Conservation (phyloP, 768 basidiomycete species). For the Leccinum sublutescens region DNA sequence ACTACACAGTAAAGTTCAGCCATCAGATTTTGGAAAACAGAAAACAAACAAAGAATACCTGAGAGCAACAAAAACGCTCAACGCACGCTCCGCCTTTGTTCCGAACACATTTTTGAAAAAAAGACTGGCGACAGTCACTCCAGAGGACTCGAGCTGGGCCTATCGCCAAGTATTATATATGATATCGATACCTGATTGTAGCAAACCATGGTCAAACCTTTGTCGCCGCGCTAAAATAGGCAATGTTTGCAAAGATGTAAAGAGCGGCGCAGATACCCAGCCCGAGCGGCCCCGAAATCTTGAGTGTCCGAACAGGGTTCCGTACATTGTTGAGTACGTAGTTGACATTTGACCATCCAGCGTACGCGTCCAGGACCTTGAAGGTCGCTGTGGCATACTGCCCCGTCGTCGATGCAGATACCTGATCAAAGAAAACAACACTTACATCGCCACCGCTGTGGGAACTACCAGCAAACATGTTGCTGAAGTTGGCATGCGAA, state of each 20-base stretch:
- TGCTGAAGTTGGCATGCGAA: slow-evolving; percentile 55
- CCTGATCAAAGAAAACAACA: not conserved
- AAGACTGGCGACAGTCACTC: slow-evolving; percentile 56
- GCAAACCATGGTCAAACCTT: slow-evolving; percentile 15
- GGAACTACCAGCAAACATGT: slow-evolving; percentile 57
- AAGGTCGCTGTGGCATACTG: slow-evolving; percentile 62
- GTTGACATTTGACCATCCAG: slow-evolving; percentile 57
- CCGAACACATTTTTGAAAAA: slow-evolving; percentile 64
- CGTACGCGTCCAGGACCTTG: slow-evolving; percentile 50
- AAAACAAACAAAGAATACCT: slow-evolving; percentile 34
- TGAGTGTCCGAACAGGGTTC: slow-evolving; percentile 57
- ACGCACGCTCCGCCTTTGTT: slow-evolving; percentile 45
- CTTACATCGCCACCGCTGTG: slow-evolving; percentile 48
- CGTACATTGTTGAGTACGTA: slow-evolving; percentile 47
- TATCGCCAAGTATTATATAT: slow-evolving; percentile 9
- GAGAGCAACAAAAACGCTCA: slow-evolving; percentile 57
- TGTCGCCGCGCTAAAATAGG: slow-evolving; percentile 47
- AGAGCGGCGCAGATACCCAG: slow-evolving; percentile 51
- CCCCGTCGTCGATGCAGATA: not conserved
- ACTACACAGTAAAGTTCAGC: slow-evolving; percentile 18
- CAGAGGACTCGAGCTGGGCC: slow-evolving; percentile 45
- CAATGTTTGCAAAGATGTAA: slow-evolving; percentile 56
- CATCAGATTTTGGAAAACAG: not conserved
- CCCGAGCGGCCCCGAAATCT: slow-evolving; percentile 60
- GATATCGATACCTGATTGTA: not conserved